Conservation (phyloP, 2,329 filamentous ascomycete genomes). For the Karstenula rhodostoma region DNA sequence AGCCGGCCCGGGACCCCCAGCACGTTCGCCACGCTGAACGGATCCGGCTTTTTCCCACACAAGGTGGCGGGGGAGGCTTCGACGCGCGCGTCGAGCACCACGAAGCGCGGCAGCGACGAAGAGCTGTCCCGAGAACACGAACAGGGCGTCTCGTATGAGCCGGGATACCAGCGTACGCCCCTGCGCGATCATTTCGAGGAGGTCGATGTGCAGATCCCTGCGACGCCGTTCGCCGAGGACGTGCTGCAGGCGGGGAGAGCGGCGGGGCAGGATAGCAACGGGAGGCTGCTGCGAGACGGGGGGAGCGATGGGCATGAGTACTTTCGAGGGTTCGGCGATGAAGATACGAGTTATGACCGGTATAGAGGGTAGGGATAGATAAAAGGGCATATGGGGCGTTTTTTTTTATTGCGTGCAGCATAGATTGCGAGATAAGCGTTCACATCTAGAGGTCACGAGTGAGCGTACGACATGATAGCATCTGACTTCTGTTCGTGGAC, state of each 20-base stretch:
- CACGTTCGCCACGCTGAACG: slow-evolving; percentile 39
- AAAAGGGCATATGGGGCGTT: not conserved
- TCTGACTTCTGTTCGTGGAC: too few relatives aligned
- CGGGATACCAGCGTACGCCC: slow-evolving; percentile 35
- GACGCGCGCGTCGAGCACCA: slow-evolving; percentile 32
- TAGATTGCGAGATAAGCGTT: not conserved
- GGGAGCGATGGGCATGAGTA: slow-evolving; percentile 11
- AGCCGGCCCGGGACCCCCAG: slow-evolving; percentile 40
- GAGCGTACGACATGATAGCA: too few relatives aligned
- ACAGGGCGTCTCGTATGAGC: slow-evolving; percentile 35
- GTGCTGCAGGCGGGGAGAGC: slow-evolving; percentile 25
- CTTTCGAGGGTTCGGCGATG: not conserved
- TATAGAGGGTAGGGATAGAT: slow-evolving; percentile 1
- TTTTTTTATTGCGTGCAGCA: not conserved
- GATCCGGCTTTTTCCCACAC: slow-evolving; percentile 25
- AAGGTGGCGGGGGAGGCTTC: slow-evolving; percentile 19
- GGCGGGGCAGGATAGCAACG: slow-evolving; percentile 11
- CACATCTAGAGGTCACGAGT: too few relatives aligned
- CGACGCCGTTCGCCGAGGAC: slow-evolving; percentile 31
- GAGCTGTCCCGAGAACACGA: slow-evolving; percentile 12
- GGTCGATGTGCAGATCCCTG: slow-evolving; percentile 32
- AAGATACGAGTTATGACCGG: slow-evolving; percentile 8
- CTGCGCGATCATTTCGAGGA: slow-evolving; percentile 26
- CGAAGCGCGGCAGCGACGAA: slow-evolving; percentile 13
- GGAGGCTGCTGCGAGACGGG: slow-evolving; percentile 28